Evolutionary conservation across 805 yeast genomes (phyloP).

Genomic region (Schizosaccharomyces lindneri): DNA sequence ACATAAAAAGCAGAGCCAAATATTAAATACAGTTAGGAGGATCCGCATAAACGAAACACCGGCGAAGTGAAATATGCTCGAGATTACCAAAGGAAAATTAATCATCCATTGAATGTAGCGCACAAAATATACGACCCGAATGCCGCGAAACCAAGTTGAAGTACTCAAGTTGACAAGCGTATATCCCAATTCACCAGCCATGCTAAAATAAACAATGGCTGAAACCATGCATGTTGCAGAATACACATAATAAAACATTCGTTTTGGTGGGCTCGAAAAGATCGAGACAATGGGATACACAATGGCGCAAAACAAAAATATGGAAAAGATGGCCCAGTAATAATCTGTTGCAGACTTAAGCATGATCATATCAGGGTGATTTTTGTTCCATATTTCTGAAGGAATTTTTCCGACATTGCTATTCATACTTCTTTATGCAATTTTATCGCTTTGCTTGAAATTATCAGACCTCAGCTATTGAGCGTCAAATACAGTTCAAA

Average conservation of each 20-base stretch:
- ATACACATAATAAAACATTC: conserved; percentile 15
- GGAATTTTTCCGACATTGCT: too few species aligned
- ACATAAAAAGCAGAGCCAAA: not conserved
- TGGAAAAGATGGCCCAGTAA: not conserved
- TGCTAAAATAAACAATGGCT: conserved; percentile 26
- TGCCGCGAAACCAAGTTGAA: conserved; percentile 20
- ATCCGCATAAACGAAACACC: not conserved
- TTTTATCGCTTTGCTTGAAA: too few species aligned
- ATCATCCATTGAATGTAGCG: conserved; percentile 34
- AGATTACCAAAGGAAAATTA: conserved; percentile 23
- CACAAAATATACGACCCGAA: conserved; percentile 31
- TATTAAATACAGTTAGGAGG: not conserved
- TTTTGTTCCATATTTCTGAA: not conserved
- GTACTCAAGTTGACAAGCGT: conserved; percentile 24
- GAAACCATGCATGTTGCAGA: conserved; percentile 19
- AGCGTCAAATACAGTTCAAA: too few species aligned
- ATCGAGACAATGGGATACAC: not conserved
- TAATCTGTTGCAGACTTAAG: not conserved
- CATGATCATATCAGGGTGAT: not conserved
- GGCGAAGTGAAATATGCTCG: conserved; percentile 17
- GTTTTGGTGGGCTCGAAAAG: not conserved
- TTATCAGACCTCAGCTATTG: too few species aligned
- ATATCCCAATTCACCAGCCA: conserved; percentile 36
- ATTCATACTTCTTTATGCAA: too few species aligned
- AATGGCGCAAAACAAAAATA: not conserved